Evolutionary conservation across 352 stramenopile species (phyloP), one percentile per base, ranked within the genome.

Genomic region (Sclerospora graminicola): DNA sequence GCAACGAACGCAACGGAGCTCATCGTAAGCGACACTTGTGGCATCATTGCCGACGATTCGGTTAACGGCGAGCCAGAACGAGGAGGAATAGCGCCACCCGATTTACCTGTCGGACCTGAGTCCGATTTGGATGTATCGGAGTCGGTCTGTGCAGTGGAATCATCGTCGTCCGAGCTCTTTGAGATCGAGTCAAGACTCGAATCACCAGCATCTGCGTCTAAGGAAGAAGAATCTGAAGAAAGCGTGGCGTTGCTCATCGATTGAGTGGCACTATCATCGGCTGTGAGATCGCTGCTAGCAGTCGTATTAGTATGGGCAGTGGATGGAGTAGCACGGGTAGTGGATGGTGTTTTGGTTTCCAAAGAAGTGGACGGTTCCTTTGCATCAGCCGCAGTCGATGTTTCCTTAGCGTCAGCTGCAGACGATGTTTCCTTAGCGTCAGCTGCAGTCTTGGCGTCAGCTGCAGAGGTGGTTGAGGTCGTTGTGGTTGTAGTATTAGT

Each of bases 61-160:
- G 51, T 46, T 6, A 58, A 51, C 28, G 45, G 38, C 19, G 52
- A 54, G 4, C 39, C 52, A 1, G 33, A 47, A 20, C 57, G 57
- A 1, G 57, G 42, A 16, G 57, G 32, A n/a, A 66, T 66, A 30
- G 57, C 57, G 11, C 57, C 57, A 5, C 57, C 57, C 13, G 34
- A 48, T 13, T 54, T 41, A 11, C 54, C 54, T 1, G 48, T 58
- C 4, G 45, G 38, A 11, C 45, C 51, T 15, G 37, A 46, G 37
- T 51, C 44, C 6, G 46, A 48, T n/a, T n/a, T n/a, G n/a, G n/a
- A n/a, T n/a, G n/a, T n/a, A 21, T 49, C 34, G 9, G 47, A 33
- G 26, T 33, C 43, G 2, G 54, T 58, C 15, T 57, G 42, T 2
- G 53, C 45, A 16, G 46, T 48, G 23, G 45, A 9, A 4, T 44